Evolutionary conservation across 345 rosid species (phyloP), one percentile per base, ranked within the genome.

Genomic region (Rhizophora mangle): DNA sequence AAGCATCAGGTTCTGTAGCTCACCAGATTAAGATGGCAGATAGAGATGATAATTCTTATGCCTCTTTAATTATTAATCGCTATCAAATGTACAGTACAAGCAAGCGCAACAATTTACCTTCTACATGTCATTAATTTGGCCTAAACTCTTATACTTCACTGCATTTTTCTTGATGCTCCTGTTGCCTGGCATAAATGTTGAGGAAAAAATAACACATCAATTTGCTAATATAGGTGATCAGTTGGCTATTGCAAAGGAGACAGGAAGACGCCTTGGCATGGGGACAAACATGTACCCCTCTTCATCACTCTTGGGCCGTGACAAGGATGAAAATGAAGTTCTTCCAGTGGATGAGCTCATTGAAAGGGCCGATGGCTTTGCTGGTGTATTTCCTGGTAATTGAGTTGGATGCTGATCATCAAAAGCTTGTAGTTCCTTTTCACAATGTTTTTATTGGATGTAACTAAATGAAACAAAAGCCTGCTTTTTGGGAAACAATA

Each of bases 221-320:
- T 73, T 60, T 47, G 62, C 29, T 54, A 54, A 60, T 81, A 76
- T 69, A 90, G 98, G 99, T 74, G 99, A 95, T 72, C 99, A 95
- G 64, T 81, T 95, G 82, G 96, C 97, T 36, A 92, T 95, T 76
- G 99, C 92, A 60, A 92, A 92, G 84, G 99, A 92, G 85, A 95
- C 97, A 31, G 97, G 97, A n/a, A 86, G 99, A 74, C 83, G 97
- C 59, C 97, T 95, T 62, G 97, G 99, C 13, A 91, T 94, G 96
- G 98, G 98, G 74, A 87, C 93, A 22, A 94, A 94, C 79, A 89
- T 91, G 98, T 88, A 92, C 76, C 96, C 97, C 8, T 89, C 97
- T 71, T 95, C 99, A 29, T 85, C 96, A 29, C 74, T 95, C 74
- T 79, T 95, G 74, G 96, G 88, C 60, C 90, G 87, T 21, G 69